phyloP scores from a whole-genome alignment of 1,284 basidiomycete species.

The Apiotrichum brassicae region DNA sequence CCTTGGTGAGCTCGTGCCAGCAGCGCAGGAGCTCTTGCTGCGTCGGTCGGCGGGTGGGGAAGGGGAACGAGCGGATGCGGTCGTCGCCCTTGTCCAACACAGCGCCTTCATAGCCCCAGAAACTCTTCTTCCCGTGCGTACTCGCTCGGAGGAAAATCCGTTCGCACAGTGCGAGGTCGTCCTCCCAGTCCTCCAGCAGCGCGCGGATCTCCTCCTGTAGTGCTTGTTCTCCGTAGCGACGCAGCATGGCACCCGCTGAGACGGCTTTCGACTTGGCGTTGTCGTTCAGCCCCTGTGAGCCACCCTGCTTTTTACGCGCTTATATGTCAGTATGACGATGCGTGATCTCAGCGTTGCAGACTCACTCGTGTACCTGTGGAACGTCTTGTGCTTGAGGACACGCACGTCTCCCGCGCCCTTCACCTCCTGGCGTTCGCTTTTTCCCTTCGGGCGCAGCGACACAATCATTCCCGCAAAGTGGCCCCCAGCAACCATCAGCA shows the following conservation, averaged over 20 bases:
- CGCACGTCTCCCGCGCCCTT: slow-evolving; percentile 58
- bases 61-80: slow-evolving; percentile 79
- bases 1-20: slow-evolving; percentile 75
- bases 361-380: slow-evolving; percentile 95
- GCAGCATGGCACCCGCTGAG: slow-evolving; percentile 88
- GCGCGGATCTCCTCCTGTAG: slow-evolving; percentile 86
- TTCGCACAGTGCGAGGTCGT: slow-evolving; percentile 73
- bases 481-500: slow-evolving; percentile 95
- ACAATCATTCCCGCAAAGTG: slow-evolving; percentile 94
- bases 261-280: slow-evolving; percentile 87
- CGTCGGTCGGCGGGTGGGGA: slow-evolving; percentile 89
- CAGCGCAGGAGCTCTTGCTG: slow-evolving; percentile 84
- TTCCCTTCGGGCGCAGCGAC: slow-evolving; percentile 50
- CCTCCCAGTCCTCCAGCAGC: slow-evolving; percentile 72
- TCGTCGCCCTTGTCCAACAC: slow-evolving; percentile 61
- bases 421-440: slow-evolving; percentile 54
- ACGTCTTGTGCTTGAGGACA: slow-evolving; percentile 87
- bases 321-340: background rate
- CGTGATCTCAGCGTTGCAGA: no score
- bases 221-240: slow-evolving; percentile 91
- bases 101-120: slow-evolving; percentile 75
- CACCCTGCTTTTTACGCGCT: slow-evolving; percentile 97
- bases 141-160: slow-evolving; percentile 83
- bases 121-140: slow-evolving; percentile 74
- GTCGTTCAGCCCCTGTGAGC: slow-evolving; percentile 87